Evolutionary conservation across 805 yeast genomes (phyloP).

Genomic region (Candida ascalaphidarum): DNA sequence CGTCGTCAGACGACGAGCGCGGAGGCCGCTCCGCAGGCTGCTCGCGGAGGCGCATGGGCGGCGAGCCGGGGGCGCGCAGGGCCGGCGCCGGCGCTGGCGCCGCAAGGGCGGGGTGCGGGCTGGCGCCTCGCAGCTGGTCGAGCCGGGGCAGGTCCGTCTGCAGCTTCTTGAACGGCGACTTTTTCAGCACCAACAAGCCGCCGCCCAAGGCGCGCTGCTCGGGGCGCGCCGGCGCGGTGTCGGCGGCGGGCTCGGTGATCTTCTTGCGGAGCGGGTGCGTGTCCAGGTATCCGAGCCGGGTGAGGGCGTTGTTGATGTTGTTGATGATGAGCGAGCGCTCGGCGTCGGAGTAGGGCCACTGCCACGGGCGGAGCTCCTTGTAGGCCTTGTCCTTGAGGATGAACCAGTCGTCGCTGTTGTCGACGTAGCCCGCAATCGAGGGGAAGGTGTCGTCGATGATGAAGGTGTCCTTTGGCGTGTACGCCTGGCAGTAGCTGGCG

Average conservation of each 20-base stretch:
- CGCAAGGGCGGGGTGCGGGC: neutral
- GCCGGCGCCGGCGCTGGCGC: constrained; percentile 1
- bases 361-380: constrained; percentile 31
- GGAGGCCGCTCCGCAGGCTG: neutral
- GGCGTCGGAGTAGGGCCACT: constrained; percentile 21
- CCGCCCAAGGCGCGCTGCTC: constrained; percentile 21
- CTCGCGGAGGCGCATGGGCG: constrained; percentile 8
- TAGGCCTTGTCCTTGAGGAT: constrained; percentile 33
- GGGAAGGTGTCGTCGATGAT: constrained; percentile 19
- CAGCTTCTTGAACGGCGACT: constrained; percentile 6
- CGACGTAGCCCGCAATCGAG: constrained; percentile 4
- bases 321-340: constrained; percentile 23
- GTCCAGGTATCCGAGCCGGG: constrained; percentile 32
- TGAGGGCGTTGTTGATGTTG: constrained; percentile 29
- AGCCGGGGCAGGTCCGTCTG: constrained; percentile 14
- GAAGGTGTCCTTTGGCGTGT: constrained; percentile 21
- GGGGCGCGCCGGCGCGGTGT: constrained; percentile 13
- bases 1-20: constrained; percentile 12
- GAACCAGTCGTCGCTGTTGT: constrained; percentile 2
- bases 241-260: neutral
- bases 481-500: constrained; percentile 19
- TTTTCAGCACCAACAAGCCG: constrained; percentile 10
- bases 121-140: too few species aligned
- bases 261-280: constrained; percentile 32
- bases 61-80: constrained; percentile 3